Evolutionary conservation across 306 rosid genomes (phyloP).

Genomic region (Mimosa bimucronata): DNA sequence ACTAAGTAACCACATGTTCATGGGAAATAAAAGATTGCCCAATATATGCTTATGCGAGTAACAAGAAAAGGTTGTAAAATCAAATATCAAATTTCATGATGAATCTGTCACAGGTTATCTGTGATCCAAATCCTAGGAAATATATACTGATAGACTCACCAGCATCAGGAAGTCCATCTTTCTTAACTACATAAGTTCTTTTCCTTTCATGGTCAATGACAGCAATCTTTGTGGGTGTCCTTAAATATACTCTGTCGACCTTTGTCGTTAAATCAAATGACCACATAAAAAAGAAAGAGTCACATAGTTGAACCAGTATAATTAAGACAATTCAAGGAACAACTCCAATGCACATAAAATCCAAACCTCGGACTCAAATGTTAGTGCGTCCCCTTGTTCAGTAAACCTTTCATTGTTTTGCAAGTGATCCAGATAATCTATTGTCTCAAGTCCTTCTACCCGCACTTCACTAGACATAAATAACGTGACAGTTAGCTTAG

Average conservation of each 20-base stretch:
- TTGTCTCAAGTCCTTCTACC: slow-evolving; percentile 84
- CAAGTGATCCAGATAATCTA: slow-evolving; percentile 83
- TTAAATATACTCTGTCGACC: slow-evolving; percentile 76
- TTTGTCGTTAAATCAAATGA: slow-evolving; percentile 36
- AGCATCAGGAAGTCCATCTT: slow-evolving; percentile 90
- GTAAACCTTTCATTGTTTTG: slow-evolving; percentile 67
- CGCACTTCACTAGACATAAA: slow-evolving; percentile 71
- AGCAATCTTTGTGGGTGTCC: slow-evolving; percentile 88
- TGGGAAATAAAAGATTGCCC: neutral
- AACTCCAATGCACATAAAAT: slow-evolving; percentile 1
- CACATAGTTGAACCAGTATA: slow-evolving; percentile 24
- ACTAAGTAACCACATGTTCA: slow-evolving; percentile 5
- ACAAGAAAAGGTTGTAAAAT: neutral
- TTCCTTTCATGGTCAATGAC: slow-evolving; percentile 84
- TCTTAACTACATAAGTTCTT: slow-evolving; percentile 73
- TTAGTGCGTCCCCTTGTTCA: slow-evolving; percentile 87
- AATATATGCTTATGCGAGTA: neutral
- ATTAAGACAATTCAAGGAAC: slow-evolving; percentile 15
- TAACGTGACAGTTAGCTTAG: slow-evolving; percentile 36
- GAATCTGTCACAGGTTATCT: neutral
- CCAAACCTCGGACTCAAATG: slow-evolving; percentile 76
- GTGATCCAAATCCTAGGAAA: neutral
- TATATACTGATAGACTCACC: slow-evolving; percentile 51
- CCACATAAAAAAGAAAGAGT: slow-evolving; percentile 10
- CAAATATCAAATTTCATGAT: slow-evolving; percentile 5